Evolutionary conservation across 2,329 filamentous ascomycete species (phyloP).

Genomic region (Ilyonectria robusta): DNA sequence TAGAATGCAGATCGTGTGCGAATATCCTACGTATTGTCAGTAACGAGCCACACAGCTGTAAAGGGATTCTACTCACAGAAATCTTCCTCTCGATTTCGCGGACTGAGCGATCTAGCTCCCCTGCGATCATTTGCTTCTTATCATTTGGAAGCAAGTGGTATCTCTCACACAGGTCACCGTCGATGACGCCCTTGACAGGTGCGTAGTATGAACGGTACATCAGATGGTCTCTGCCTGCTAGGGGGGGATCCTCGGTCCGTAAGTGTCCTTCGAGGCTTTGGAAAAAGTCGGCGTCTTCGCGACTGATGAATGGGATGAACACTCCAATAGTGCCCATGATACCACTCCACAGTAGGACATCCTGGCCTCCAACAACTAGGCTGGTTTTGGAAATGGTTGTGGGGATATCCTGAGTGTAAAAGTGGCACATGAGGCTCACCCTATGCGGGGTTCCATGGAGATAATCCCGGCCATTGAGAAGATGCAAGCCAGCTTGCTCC

Average conservation of each 20-base stretch:
- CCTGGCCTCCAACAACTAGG: conserved; percentile 90
- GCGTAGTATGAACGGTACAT: conserved; percentile 97
- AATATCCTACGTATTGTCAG: conserved; percentile 63
- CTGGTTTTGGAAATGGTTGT: conserved; percentile 91
- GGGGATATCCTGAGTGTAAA: conserved; percentile 92
- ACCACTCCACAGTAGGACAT: conserved; percentile 93
- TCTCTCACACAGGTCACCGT: conserved; percentile 95
- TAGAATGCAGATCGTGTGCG: conserved; percentile 73
- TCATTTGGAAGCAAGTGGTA: conserved; percentile 88
- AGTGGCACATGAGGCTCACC: conserved; percentile 87
- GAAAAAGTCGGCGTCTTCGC: conserved; percentile 98
- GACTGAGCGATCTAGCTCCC: conserved; percentile 90
- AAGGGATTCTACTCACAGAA: conserved; percentile 64
- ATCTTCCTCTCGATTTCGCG: conserved; percentile 97
- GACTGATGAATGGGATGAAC: conserved; percentile 89
- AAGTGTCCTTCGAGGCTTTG: conserved; percentile 92
- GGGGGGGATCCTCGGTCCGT: conserved; percentile 85
- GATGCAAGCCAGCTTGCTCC: conserved; percentile 88
- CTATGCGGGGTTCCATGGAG: conserved; percentile 91
- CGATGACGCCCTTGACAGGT: conserved; percentile 95
- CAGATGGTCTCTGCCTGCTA: conserved; percentile 93
- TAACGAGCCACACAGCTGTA: not conserved
- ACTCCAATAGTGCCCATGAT: conserved; percentile 95
- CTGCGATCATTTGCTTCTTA: conserved; percentile 95
- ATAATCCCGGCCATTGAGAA: conserved; percentile 92